Percentiles rank a stretch among this genome's conserved stretches.
Conservation (phyloP, 148 eudicot genomes). For the Fallopia convolvulus region DNA sequence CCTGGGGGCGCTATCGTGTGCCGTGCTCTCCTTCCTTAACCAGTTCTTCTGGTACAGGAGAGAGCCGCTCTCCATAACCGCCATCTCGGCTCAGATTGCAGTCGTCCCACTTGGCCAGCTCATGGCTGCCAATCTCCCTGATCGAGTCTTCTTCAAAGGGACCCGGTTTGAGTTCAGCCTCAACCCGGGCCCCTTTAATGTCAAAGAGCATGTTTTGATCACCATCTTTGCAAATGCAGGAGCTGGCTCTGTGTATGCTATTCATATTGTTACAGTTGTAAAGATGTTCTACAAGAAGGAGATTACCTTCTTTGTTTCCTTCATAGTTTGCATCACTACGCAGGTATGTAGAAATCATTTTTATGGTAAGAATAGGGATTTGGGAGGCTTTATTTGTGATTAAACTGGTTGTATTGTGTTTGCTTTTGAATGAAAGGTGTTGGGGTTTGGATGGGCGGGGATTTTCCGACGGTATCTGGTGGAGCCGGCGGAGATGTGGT, state of each 20-base stretch:
- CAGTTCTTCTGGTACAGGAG: slow-evolving; percentile 94
- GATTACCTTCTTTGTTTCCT: slow-evolving; percentile 70
- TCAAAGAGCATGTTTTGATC: slow-evolving; percentile 85
- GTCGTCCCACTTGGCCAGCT: slow-evolving; percentile 80
- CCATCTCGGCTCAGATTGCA: slow-evolving; percentile 89
- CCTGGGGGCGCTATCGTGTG: slow-evolving; percentile 63
- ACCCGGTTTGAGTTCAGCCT: slow-evolving; percentile 59
- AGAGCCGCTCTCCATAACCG: slow-evolving; percentile 74
- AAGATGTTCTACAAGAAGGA: slow-evolving; percentile 74
- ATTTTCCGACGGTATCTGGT: slow-evolving; percentile 60
- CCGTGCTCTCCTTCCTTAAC: slow-evolving; percentile 67
- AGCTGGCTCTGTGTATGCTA: slow-evolving; percentile 83
- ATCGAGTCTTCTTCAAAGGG: slow-evolving; percentile 46
- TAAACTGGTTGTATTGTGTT: not conserved
- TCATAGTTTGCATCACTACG: slow-evolving; percentile 71
- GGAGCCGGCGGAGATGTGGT: slow-evolving; percentile 92
- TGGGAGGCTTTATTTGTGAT: not conserved
- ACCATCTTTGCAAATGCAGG: slow-evolving; percentile 95
- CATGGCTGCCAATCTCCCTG: slow-evolving; percentile 67
- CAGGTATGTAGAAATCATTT: slow-evolving; percentile 38
- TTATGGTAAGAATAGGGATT: not conserved
- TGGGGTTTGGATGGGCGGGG: slow-evolving; percentile 89
- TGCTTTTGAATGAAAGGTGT: slow-evolving; percentile 49
- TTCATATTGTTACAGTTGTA: slow-evolving; percentile 78
- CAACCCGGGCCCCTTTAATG: slow-evolving; percentile 90